These are phyloP conservation scores for Apiospora malaysiana DNA, from an alignment of 2,329 filamentous ascomycete genomes.

Conservation along the genomic window DNA sequence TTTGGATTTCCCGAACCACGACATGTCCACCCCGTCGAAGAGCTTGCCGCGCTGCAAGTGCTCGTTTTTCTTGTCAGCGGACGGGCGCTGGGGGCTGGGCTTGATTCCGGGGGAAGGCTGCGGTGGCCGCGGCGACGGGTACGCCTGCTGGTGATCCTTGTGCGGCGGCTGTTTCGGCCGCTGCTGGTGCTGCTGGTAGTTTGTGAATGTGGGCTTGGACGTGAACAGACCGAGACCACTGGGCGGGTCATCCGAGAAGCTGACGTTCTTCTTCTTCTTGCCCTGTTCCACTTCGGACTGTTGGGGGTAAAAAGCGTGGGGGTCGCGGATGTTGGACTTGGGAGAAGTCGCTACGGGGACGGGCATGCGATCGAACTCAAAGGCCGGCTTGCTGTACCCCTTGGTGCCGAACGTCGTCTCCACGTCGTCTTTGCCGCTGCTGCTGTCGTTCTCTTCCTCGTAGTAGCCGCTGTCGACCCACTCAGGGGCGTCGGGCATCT, in stretches of 20 bases:
- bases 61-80: background rate
- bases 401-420: background rate
- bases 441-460: background rate
- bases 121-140: background rate
- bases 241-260: background rate
- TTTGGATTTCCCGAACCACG: background rate
- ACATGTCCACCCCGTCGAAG: background rate
- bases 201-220: background rate
- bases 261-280: background rate
- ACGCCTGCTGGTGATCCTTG: too few species aligned
- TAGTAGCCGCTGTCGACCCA: background rate
- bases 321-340: background rate
- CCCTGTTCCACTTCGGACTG: background rate
- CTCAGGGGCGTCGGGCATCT: background rate
- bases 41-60: too few species aligned
- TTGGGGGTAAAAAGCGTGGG: background rate
- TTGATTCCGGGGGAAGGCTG: background rate
- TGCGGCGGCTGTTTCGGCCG: too few species aligned
- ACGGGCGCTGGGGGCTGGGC: background rate
- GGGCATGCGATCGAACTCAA: constrained; percentile 3
- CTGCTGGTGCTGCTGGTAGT: background rate
- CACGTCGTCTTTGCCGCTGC: background rate
- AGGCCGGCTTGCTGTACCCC: background rate
- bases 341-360: background rate
- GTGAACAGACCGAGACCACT: background rate